Evolutionary conservation across 306 rosid genomes (phyloP).

Genomic region (Trifolium pratense): DNA sequence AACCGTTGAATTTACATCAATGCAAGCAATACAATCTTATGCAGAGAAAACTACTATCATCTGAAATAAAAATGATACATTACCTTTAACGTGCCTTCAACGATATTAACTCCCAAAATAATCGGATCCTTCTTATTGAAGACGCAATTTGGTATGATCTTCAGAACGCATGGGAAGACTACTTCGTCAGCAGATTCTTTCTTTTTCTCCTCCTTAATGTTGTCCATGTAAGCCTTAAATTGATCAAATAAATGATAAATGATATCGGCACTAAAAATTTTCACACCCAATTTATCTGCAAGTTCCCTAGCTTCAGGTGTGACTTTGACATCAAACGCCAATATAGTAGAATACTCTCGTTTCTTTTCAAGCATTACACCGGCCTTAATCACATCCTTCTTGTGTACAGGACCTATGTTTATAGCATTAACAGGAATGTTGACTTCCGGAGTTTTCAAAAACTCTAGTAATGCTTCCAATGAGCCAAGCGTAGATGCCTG

Average conservation of each 20-base stretch:
- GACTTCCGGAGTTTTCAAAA: slow-evolving; percentile 84
- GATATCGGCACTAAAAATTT: slow-evolving; percentile 82
- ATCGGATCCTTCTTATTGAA: slow-evolving; percentile 98
- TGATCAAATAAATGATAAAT: slow-evolving; percentile 92
- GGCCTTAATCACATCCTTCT: slow-evolving; percentile 96
- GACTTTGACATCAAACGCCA: slow-evolving; percentile 98
- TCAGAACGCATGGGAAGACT: slow-evolving; percentile 86
- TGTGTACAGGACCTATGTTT: slow-evolving; percentile 93
- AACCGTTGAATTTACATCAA: slow-evolving; percentile 3
- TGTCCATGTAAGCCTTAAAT: slow-evolving; percentile 83
- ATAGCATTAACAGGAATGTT: slow-evolving; percentile 94
- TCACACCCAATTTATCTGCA: slow-evolving; percentile 86
- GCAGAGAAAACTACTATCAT: slow-evolving; percentile 18
- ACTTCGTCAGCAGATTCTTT: slow-evolving; percentile 92
- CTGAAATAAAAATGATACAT: slow-evolving; percentile 54
- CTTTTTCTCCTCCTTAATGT: slow-evolving; percentile 92
- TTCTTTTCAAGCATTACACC: slow-evolving; percentile 97
- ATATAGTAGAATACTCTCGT: slow-evolving; percentile 75
- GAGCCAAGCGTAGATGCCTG: slow-evolving; percentile 97
- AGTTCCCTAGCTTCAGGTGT: slow-evolving; percentile 91
- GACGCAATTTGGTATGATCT: slow-evolving; percentile 79
- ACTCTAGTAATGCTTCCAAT: slow-evolving; percentile 92
- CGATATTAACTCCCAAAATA: slow-evolving; percentile 90
- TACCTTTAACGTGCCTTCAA: slow-evolving; percentile 95
- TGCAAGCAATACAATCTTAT: slow-evolving; percentile 14